Evolutionary conservation across 2,329 filamentous ascomycete genomes (phyloP).

Genomic region (Neocatenulostroma microsporum): DNA sequence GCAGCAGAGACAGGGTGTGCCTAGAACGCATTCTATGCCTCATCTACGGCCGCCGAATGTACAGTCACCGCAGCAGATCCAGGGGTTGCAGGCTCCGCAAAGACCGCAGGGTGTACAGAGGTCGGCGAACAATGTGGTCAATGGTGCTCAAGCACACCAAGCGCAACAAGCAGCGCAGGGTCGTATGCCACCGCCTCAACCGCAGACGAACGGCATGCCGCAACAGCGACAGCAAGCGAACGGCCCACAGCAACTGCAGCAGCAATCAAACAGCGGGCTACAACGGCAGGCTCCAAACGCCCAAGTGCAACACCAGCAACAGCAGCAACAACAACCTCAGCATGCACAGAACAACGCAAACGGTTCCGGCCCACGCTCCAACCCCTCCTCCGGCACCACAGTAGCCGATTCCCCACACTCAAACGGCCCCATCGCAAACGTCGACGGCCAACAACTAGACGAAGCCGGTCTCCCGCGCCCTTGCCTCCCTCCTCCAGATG

Average conservation of each 20-base stretch:
- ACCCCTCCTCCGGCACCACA: slow-evolving; percentile 23
- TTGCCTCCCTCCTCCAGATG: slow-evolving; percentile 22
- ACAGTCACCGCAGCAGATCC: slow-evolving; percentile 18
- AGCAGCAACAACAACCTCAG: slow-evolving; percentile 14
- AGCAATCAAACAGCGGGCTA: too few relatives aligned
- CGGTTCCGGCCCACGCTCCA: slow-evolving; percentile 20
- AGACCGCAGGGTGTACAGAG: too few relatives aligned
- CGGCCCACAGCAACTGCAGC: slow-evolving; percentile 14
- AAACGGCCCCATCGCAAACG: too few relatives aligned
- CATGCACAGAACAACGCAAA: too few relatives aligned
- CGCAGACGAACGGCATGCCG: too few relatives aligned
- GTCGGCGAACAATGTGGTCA: too few relatives aligned
- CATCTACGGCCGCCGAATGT: slow-evolving; percentile 23
- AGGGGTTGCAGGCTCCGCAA: slow-evolving; percentile 13
- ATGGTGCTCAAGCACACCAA: too few relatives aligned
- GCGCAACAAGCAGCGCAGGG: too few relatives aligned
- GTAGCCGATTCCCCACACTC: slow-evolving; percentile 18
- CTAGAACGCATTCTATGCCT: slow-evolving; percentile 28
- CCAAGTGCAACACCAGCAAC: slow-evolving; percentile 6
- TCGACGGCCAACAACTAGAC: too few relatives aligned
- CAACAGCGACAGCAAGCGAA: too few relatives aligned
- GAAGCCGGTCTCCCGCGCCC: too few relatives aligned
- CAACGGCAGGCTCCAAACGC: slow-evolving; percentile 9
- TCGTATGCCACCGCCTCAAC: too few relatives aligned
- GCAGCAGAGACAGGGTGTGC: slow-evolving; percentile 18